Evolutionary conservation across 176 grass and related monocot genomes (phyloP), one percentile per base, ranked within the genome.

Genomic region (Avena eriantha): DNA sequence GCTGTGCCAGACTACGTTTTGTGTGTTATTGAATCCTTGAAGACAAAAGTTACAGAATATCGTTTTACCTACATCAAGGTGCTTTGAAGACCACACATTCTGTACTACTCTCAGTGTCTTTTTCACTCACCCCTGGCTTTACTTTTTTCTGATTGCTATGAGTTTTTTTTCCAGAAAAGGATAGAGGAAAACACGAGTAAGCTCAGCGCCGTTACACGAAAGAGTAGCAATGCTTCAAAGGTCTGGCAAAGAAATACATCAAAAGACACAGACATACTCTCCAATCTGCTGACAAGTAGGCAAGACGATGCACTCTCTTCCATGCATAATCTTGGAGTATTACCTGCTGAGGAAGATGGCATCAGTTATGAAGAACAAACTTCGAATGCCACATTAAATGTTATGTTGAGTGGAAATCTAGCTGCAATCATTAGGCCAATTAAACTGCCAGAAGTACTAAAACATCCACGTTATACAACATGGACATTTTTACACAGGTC

Each of bases 401-500:
- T 69, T 82, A 82, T 94, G 88, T 77, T 94, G 34, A 90, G 88
- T 55, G 92, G 92, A 85, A 94, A 81, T 86, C 48, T 88, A 24
- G 83, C 85, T 36, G 66, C 65, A 21, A 96, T 80, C 10, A 86
- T 94, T 80, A 82, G 85, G 58, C 84, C 89, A 16, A 73, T 92
- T 90, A 94, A 94, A 94, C 75, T 99, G 45, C 87, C 83, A 50
- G 87, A 91, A 85, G 82, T 91, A 54, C 16, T 83, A 71, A 90
- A 90, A 45, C 47, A 90, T 73, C 94, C 97, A n/a, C 87, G 86
- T 72, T 99, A 94, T 80, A 93, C 92, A 41, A 96, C 97, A 80
- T 99, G 97, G 97, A 90, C 83, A 65, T 96, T 94, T 88, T 73
- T 99, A 71, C 90, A 99, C 85, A 99, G 97, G 97, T 96, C 19